Percentiles rank a stretch among this genome's conserved stretches.
Evolutionary conservation across 345 rosid genomes (phyloP).

Genomic region (Gossypium thurberi): DNA sequence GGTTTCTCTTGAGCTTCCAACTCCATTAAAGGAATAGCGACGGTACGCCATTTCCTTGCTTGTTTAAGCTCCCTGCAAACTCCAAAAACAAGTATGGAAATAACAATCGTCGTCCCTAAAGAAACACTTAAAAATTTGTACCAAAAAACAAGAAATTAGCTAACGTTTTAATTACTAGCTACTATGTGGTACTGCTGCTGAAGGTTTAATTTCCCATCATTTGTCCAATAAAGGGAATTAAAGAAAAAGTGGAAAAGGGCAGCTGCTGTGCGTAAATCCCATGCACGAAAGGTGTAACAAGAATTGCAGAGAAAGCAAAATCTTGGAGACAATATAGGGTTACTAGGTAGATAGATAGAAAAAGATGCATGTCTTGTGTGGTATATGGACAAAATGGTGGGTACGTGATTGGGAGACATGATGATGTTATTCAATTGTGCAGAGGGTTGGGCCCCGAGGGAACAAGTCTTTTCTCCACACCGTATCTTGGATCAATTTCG

Average conservation of each 20-base stretch:
- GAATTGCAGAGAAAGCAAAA: conserved; percentile 7
- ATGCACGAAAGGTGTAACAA: not conserved
- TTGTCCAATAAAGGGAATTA: not conserved
- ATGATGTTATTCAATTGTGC: conserved; percentile 36
- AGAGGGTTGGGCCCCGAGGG: conserved; percentile 78
- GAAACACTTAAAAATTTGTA: not conserved
- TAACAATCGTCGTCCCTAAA: conserved; percentile 15
- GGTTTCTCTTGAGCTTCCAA: conserved; percentile 37
- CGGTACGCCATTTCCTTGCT: conserved; percentile 41
- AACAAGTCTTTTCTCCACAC: conserved; percentile 56
- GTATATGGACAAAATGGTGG: not conserved
- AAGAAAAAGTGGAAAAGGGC: not conserved
- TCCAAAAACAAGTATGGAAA: conserved; percentile 48
- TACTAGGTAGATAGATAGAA: not conserved
- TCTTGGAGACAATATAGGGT: not conserved
- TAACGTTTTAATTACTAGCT: not conserved
- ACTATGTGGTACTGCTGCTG: not conserved
- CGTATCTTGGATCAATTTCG: conserved; percentile 55
- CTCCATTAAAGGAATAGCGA: not conserved
- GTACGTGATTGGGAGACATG: not conserved
- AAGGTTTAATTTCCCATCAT: not conserved
- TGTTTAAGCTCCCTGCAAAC: conserved; percentile 26
- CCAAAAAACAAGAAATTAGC: not conserved
- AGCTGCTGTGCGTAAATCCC: not conserved
- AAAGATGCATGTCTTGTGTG: not conserved